Base-by-base conservation (phyloP, 2,329 filamentous ascomycete genomes). In the Xylariaceae sp. region DNA sequence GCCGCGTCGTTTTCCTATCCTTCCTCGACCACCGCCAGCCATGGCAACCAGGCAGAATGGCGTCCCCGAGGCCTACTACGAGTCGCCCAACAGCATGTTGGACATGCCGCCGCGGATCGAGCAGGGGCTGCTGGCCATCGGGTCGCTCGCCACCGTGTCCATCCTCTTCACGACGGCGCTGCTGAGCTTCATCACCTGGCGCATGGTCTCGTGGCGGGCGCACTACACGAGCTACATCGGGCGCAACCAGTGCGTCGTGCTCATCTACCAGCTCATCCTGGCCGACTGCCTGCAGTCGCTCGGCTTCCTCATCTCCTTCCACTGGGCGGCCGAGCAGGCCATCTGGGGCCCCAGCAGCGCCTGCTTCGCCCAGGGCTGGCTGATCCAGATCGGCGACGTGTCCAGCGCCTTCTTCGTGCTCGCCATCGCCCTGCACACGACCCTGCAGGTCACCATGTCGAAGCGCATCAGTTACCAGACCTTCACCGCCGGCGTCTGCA, bases 221-320 rank as follows among this genome's bases (percentile, higher is more conserved):
- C 53, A 55, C 34, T 56, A 53, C 38, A 46, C 43, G 31, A 50
- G 42, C 24, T 50, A 43, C 36, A 44, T 57, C 29, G 40, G 41
- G 13, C 45, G 46, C 32, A 72, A 71, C 39, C 71, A 75, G 48
- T 68, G 70, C 39, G 59, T 73, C 39, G 57, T 75, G 3, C 58
- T 75, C 6, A 72, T 75, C 36, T 67, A 71, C 47, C 74, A 75
- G 46, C 64, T 75, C 7, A 51, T 72, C 17, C 53, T 67, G 33
- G 68, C 69, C 19, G 68, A 73, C 42, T 55, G 70, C 13, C 60
- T 68, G 40, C 69, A 73, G 45, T 60, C 65, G 10, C 45, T 66
- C 4, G 60, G 65, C 1, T 72, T 71, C 44, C 35, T 72, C 15
- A 55, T 72, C 31, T 69, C 65, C 19, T 66, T 69, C 28, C 61